Conservation (phyloP, 768 basidiomycete species). For the Russula virescens region DNA sequence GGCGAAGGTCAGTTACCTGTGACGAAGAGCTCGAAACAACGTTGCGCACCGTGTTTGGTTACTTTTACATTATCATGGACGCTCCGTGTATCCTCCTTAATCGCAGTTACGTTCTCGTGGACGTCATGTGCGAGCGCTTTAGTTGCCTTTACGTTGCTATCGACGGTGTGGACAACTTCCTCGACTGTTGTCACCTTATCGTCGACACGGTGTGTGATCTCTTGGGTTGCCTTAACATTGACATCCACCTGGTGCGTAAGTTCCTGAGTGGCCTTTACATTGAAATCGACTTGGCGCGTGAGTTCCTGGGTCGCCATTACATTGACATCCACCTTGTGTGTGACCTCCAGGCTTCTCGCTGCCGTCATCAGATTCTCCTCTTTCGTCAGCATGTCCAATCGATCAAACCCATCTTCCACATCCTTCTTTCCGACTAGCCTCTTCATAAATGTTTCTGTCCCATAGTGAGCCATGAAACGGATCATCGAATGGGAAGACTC, state of each 20-base stretch:
- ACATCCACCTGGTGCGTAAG: background rate
- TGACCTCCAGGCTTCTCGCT: background rate
- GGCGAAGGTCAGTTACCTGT: background rate
- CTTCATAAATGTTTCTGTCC: background rate
- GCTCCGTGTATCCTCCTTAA: background rate
- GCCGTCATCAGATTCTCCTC: background rate
- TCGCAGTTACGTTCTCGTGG: background rate
- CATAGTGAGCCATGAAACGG: background rate
- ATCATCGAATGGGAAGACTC: background rate
- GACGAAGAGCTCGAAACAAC: background rate
- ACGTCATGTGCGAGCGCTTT: background rate
- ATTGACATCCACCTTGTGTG: background rate
- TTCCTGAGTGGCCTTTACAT: background rate
- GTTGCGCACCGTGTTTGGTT: background rate
- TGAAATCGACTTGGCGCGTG: background rate
- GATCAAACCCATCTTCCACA: background rate
- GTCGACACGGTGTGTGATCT: background rate
- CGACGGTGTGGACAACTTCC: background rate
- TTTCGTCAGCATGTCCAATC: slow-evolving; percentile 2
- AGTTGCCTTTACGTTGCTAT: background rate
- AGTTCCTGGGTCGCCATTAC: background rate
- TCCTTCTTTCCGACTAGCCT: background rate
- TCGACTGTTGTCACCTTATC: background rate
- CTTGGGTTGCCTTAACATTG: background rate
- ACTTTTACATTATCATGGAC: background rate